These are phyloP conservation scores for Plasmodium vinckei DNA, from an alignment of 169 alveolate species.

Conservation along the genomic window DNA sequence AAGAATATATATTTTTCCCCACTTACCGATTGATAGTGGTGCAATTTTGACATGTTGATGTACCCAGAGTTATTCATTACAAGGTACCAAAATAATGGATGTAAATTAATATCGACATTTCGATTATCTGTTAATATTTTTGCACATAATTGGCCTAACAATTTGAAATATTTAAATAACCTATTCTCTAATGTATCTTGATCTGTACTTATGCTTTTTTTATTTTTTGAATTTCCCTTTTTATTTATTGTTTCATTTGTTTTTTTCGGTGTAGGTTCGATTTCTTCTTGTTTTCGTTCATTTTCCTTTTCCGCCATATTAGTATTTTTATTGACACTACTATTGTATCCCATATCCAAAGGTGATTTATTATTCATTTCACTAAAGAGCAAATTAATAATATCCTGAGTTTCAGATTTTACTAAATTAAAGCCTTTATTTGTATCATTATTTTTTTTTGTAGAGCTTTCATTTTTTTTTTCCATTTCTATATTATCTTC, in stretches of 20 bases:
- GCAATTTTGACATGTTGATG: constrained; percentile 51
- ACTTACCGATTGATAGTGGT: constrained; percentile 74
- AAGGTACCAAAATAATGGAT: constrained; percentile 83
- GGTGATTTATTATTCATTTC: constrained; percentile 61
- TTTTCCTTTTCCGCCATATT: constrained; percentile 6
- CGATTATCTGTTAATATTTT: constrained; percentile 79
- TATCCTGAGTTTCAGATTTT: constrained; percentile 36
- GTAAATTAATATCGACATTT: constrained; percentile 73
- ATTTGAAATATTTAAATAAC: constrained; percentile 77
- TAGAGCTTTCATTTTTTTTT: constrained; percentile 24
- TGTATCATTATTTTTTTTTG: constrained; percentile 12
- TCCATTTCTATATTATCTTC: constrained; percentile 48
- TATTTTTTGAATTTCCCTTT: constrained; percentile 37
- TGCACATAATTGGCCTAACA: constrained; percentile 84
- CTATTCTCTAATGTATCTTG: constrained; percentile 75
- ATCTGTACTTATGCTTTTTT: constrained; percentile 8
- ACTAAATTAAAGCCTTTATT: constrained; percentile 6
- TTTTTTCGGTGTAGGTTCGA: constrained; percentile 2
- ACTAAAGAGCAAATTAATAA: constrained; percentile 29
- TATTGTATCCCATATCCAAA: neutral
- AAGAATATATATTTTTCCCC: neutral
- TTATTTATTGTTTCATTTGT: constrained; percentile 20
- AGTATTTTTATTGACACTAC: neutral
- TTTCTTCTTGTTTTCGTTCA: constrained; percentile 12
- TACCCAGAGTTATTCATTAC: constrained; percentile 76